Conservation (phyloP, 805 yeast species). For the Kregervanrija delftensis region DNA sequence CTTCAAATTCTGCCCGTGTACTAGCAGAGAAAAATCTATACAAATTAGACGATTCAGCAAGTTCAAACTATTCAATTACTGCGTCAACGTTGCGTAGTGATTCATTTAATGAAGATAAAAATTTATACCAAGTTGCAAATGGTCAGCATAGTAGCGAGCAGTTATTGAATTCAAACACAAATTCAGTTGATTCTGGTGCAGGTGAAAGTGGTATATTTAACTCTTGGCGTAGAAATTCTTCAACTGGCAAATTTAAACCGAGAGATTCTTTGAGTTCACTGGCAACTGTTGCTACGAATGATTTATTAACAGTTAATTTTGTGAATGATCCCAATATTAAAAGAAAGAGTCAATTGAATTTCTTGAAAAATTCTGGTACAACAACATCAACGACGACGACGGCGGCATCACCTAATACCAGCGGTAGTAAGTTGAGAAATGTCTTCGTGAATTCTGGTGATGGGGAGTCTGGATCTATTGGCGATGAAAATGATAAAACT, state of each 20-base stretch:
- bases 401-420: slow-evolving; percentile 18
- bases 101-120: slow-evolving; percentile 1
- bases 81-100: slow-evolving; percentile 49
- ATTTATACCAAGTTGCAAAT: slow-evolving; percentile 6
- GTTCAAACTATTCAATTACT: slow-evolving; percentile 27
- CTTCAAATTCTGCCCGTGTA: slow-evolving; percentile 18
- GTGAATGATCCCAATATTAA: slow-evolving; percentile 50
- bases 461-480: background rate
- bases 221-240: slow-evolving; percentile 53
- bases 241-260: slow-evolving; percentile 33
- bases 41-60: slow-evolving; percentile 38
- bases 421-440: slow-evolving; percentile 2
- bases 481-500: background rate
- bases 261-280: slow-evolving; percentile 66
- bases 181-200: slow-evolving; percentile 1
- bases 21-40: slow-evolving; percentile 45
- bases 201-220: slow-evolving; percentile 29
- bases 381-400: slow-evolving; percentile 8
- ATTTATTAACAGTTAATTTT: slow-evolving; percentile 69
- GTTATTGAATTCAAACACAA: slow-evolving; percentile 11
- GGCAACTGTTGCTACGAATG: slow-evolving; percentile 82
- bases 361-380: slow-evolving; percentile 8
- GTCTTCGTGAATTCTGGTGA: slow-evolving; percentile 1
- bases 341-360: slow-evolving; percentile 28
- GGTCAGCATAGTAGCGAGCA: slow-evolving; percentile 33